Conservation (phyloP, 1,139 yeast genomes). For the Yarrowia galli region DNA sequence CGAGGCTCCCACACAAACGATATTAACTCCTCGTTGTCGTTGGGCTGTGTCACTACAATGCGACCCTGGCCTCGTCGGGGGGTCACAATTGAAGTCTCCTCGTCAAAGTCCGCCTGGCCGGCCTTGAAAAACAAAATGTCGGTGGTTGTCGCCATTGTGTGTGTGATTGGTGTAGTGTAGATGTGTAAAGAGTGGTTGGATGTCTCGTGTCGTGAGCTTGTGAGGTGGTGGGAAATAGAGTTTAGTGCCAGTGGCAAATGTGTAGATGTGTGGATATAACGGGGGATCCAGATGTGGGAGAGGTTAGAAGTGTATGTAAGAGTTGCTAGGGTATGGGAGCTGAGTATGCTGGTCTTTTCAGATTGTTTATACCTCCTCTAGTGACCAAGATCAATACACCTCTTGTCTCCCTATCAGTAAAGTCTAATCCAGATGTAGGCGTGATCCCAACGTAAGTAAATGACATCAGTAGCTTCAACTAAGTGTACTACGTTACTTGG, state of each 20-base stretch:
- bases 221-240: slow-evolving; percentile 1
- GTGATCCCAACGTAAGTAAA: no score
- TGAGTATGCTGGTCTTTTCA: neutral
- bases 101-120: slow-evolving; percentile 80
- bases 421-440: no score
- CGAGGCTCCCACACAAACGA: slow-evolving; percentile 69
- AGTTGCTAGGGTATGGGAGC: neutral
- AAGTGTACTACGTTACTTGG: no score
- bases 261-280: neutral
- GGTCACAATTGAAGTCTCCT: slow-evolving; percentile 70
- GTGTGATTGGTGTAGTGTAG: neutral
- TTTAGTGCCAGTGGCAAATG: slow-evolving; percentile 1
- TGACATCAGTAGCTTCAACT: no score
- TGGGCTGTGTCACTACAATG: slow-evolving; percentile 68
- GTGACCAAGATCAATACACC: no score
- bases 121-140: slow-evolving; percentile 71
- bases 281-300: no score
- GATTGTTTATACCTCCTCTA: neutral
- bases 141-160: slow-evolving; percentile 13
- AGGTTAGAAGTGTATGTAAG: neutral
- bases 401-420: no score
- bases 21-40: slow-evolving; percentile 62
- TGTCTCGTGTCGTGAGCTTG: neutral
- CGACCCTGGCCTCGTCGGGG: slow-evolving; percentile 82
- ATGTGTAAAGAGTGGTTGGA: neutral